These are phyloP conservation scores for Solanum peruvianum DNA, from an alignment of 257 asterid species.

Conservation along the genomic window DNA sequence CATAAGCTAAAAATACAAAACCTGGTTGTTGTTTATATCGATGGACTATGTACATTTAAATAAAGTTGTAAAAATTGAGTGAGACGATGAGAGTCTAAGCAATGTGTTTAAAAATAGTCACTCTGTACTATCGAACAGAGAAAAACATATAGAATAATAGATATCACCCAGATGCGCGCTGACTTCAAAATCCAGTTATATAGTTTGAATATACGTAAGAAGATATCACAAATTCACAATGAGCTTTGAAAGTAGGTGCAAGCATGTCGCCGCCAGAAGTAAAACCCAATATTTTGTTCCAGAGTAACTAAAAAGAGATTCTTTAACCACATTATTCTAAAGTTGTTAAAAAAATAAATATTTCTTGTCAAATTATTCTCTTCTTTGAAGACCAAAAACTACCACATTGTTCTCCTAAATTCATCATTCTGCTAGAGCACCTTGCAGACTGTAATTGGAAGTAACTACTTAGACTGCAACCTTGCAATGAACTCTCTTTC, in stretches of 20 bases:
- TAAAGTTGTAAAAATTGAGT: neutral
- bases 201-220: neutral
- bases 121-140: neutral
- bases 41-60: neutral
- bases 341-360: no score
- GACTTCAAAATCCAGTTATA: neutral
- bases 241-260: neutral
- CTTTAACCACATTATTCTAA: neutral
- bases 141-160: neutral
- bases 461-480: neutral
- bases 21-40: neutral
- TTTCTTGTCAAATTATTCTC: neutral
- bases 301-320: neutral
- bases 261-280: neutral
- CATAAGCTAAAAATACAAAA: neutral
- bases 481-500: neutral
- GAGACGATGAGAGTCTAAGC: neutral
- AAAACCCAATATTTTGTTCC: neutral
- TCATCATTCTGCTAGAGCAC: neutral
- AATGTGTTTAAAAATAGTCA: neutral
- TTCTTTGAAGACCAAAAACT: neutral
- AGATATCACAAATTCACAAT: neutral
- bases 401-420: neutral
- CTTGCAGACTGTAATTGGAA: neutral
- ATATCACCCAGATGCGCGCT: neutral